Percentiles rank a stretch among this genome's conserved stretches.
phyloP scores from a whole-genome alignment of 768 basidiomycete species.

The Lactarius akahatsu region DNA sequence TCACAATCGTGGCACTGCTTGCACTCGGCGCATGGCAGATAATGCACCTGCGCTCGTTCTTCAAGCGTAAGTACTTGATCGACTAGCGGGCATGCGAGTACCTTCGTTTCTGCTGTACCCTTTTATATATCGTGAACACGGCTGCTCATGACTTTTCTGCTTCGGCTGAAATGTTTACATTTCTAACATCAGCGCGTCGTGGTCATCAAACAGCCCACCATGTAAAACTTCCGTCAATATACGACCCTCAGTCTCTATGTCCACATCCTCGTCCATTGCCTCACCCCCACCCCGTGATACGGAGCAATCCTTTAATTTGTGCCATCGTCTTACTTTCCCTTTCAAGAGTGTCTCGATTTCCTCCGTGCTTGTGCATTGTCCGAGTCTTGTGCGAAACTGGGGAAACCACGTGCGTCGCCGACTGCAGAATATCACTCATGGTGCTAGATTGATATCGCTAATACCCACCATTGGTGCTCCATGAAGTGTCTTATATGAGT shows the following conservation, averaged over 20 bases:
- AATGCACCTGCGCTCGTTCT: slow-evolving; percentile 89
- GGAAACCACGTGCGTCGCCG: slow-evolving; percentile 34
- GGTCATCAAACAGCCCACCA: slow-evolving; percentile 1
- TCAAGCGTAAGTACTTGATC: slow-evolving; percentile 94
- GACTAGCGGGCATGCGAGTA: slow-evolving; percentile 41
- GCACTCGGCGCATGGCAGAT: slow-evolving; percentile 93
- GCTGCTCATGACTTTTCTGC: slow-evolving; percentile 1
- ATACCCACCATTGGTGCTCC: slow-evolving; percentile 62
- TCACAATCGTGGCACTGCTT: slow-evolving; percentile 76
- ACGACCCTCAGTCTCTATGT: background rate
- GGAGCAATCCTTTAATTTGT: slow-evolving; percentile 18
- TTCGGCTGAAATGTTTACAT: background rate
- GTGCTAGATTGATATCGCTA: background rate
- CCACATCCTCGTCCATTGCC: background rate
- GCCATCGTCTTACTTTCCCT: slow-evolving; percentile 32
- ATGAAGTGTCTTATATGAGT: slow-evolving; percentile 69
- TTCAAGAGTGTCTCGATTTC: slow-evolving; percentile 32
- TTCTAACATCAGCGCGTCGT: slow-evolving; percentile 6
- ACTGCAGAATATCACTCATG: slow-evolving; percentile 21
- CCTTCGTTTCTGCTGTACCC: slow-evolving; percentile 7
- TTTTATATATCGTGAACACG: slow-evolving; percentile 9
- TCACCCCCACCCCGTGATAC: background rate
- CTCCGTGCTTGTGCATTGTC: slow-evolving; percentile 28
- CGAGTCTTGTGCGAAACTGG: slow-evolving; percentile 32
- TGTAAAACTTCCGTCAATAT: background rate